Evolutionary conservation across 257 asterid genomes (phyloP).

Genomic region (Penstemon barbatus): DNA sequence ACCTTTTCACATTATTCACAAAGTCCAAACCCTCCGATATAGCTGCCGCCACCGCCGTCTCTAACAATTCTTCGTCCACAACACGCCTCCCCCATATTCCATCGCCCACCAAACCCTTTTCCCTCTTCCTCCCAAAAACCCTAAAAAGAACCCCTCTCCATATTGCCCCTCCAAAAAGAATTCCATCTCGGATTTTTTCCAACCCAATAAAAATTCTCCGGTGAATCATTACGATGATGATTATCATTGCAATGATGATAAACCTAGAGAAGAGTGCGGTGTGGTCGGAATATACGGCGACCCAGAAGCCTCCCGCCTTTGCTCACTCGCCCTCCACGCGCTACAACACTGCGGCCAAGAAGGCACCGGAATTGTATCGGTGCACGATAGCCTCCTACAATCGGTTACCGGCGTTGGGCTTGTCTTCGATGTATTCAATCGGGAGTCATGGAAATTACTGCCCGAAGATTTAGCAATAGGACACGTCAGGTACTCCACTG

Average conservation of each 20-base stretch:
- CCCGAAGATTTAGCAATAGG: slow-evolving; percentile 89
- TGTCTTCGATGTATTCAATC: slow-evolving; percentile 74
- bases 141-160: slow-evolving; percentile 18
- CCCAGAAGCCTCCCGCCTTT: slow-evolving; percentile 84
- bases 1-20: slow-evolving; percentile 52
- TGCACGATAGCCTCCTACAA: slow-evolving; percentile 61
- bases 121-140: slow-evolving; percentile 14
- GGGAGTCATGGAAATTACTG: slow-evolving; percentile 51
- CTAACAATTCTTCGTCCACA: slow-evolving; percentile 2
- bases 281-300: slow-evolving; percentile 92
- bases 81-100: slow-evolving; percentile 28
- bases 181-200: slow-evolving; percentile 52
- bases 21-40: slow-evolving; percentile 27
- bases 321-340: slow-evolving; percentile 82
- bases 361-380: slow-evolving; percentile 90
- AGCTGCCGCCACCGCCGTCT: slow-evolving; percentile 28
- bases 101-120: slow-evolving; percentile 19
- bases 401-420: slow-evolving; percentile 83
- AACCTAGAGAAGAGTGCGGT: slow-evolving; percentile 91
- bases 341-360: slow-evolving; percentile 97
- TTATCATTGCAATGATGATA: slow-evolving; percentile 35
- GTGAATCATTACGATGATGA: slow-evolving; percentile 20
- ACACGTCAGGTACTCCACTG: slow-evolving; percentile 90
- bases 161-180: slow-evolving; percentile 48
- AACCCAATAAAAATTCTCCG: not conserved